Evolutionary conservation across 305 asterid genomes (phyloP), one percentile per base, ranked within the genome.

Genomic region (Fraxinus ornus): DNA sequence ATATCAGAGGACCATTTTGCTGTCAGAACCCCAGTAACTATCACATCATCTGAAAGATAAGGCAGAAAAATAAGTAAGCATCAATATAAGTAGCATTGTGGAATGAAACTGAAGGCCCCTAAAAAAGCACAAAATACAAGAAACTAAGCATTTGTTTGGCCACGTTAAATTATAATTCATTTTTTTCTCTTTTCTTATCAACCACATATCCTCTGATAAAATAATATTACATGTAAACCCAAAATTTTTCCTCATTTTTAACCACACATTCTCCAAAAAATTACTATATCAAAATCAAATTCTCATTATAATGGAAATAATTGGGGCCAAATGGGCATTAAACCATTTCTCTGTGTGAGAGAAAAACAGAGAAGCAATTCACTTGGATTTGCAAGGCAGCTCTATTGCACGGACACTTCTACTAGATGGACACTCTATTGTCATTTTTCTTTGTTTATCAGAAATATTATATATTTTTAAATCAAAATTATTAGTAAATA

Each of bases 1-100:
- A 88, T 37, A 82, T 89, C 96, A 41, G 95, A 80, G 76, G 97
- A 93, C 99, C 99, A 95, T 88, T 88, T 94, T 82, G 98, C 97
- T 12, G 97, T 95, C 86, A 95, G 82, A 83, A 94, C 93, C 84
- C 99, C 98, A 85, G 97, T 95, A 77, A 92, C 97, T 83, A 94
- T 87, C 86, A 93, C 97, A 84, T 94, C 97, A 90, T 95, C 99
- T 95, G 93, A 80, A 86, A 85, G 86, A 68, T 10, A 68, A 10
- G 36, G 74, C 37, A 78, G 78, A 77, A 81, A 75, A 19, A 32
- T 32, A 30, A 17, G 24, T 13, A 3, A 13, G 22, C 30, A 32
- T 30, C 2, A 66, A 68, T 68, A 68, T 28, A 68, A 71, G 41
- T 71, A 24, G 76, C 39, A 17, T 2, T 33, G 21, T 62, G 72